A percentile compares a stretch with the other conserved stretches of the same genome.
Evolutionary conservation across 2,329 filamentous ascomycete genomes (phyloP).

Genomic region (Cladophialophora carrionii): DNA sequence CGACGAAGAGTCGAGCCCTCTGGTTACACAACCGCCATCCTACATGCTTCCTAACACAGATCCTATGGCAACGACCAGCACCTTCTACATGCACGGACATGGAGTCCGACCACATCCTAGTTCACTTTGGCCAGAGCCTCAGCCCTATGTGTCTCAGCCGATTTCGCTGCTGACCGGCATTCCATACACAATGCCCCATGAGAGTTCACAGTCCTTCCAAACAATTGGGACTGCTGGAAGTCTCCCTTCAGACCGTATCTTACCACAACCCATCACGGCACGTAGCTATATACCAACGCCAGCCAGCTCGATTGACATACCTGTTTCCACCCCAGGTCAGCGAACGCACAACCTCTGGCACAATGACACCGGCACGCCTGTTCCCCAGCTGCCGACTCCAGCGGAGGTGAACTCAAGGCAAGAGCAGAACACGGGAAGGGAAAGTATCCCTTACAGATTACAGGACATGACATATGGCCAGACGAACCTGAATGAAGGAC

Average conservation of each 20-base stretch:
- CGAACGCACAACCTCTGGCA: conserved; percentile 22
- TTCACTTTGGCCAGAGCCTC: conserved; percentile 30
- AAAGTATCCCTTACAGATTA: conserved; percentile 33
- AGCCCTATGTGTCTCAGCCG: conserved; percentile 24
- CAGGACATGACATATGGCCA: conserved; percentile 43
- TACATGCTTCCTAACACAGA: conserved; percentile 46
- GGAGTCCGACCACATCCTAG: conserved; percentile 26
- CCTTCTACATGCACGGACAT: conserved; percentile 27
- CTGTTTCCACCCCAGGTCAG: conserved; percentile 12
- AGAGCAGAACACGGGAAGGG: conserved; percentile 36
- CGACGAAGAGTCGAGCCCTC: conserved; percentile 42
- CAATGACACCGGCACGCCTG: conserved; percentile 14
- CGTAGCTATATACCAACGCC: conserved; percentile 18
- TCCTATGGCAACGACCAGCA: conserved; percentile 36
- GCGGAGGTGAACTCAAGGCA: conserved; percentile 21
- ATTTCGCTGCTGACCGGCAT: conserved; percentile 15
- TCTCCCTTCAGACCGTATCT: conserved; percentile 27
- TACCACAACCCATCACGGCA: conserved; percentile 27
- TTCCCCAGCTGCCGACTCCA: conserved; percentile 14
- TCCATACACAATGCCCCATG: conserved; percentile 19
- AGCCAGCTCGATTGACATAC: conserved; percentile 17
- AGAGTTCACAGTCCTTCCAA: conserved; percentile 24
- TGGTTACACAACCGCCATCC: conserved; percentile 42
- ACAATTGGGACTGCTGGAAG: conserved; percentile 14
- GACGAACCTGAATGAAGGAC: conserved; percentile 38